Conservation (phyloP, 2,329 filamentous ascomycete genomes). For the Neopestalotiopsis sp. region DNA sequence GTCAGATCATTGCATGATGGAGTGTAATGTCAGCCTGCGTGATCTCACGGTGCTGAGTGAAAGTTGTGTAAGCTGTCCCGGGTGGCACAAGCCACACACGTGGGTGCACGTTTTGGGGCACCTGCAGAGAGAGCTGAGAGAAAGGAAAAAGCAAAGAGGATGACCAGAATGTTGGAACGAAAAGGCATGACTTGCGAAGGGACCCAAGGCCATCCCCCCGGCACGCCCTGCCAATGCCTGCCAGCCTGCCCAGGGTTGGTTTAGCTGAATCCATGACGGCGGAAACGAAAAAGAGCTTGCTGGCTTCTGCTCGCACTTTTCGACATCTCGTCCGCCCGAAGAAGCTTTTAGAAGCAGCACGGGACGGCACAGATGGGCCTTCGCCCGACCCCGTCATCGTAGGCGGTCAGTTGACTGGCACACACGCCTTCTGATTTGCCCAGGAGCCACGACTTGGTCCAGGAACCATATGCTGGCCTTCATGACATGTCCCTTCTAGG, state of each 20-base stretch:
- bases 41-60: neutral
- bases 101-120: conserved; percentile 9
- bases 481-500: neutral
- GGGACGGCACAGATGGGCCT: conserved; percentile 16
- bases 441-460: neutral
- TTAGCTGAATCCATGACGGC: conserved; percentile 14
- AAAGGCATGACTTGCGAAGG: conserved; percentile 4
- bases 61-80: conserved; percentile 1
- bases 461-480: conserved; percentile 4
- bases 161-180: conserved; percentile 1
- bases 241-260: neutral
- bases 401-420: conserved; percentile 16
- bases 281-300: conserved; percentile 11
- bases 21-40: conserved; percentile 13
- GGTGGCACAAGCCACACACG: conserved; percentile 11
- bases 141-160: neutral
- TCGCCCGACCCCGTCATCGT: conserved; percentile 1
- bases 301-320: neutral
- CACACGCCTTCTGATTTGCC: conserved; percentile 9
- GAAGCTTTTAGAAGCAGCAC: neutral
- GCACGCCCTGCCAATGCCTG: neutral
- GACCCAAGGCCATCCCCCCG: neutral
- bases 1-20: conserved; percentile 14
- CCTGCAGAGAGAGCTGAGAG: neutral
- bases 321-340: conserved; percentile 3